A percentile compares a stretch with the other conserved stretches of the same genome.
Evolutionary conservation across 257 asterid genomes (phyloP).

Genomic region (Capsicum rhomboideum): DNA sequence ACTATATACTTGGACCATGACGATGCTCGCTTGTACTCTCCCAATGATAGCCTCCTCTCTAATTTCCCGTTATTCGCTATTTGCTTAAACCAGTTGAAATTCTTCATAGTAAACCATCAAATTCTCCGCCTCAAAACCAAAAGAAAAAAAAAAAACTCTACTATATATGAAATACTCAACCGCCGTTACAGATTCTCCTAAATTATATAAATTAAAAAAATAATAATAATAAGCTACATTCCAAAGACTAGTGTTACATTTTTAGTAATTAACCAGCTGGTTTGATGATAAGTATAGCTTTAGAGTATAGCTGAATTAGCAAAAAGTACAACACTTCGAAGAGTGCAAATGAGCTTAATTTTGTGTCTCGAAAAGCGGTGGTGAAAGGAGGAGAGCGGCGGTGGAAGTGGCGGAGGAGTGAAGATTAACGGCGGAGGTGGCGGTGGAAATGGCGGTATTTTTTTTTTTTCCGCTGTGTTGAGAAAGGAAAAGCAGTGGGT

Average conservation of each 20-base stretch:
- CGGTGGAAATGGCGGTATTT: neutral
- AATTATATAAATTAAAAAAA: neutral
- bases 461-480: too few relatives aligned
- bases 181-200: neutral
- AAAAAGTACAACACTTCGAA: neutral
- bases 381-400: neutral
- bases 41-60: slow-evolving; percentile 84
- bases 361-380: neutral
- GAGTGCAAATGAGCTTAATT: neutral
- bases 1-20: slow-evolving; percentile 95
- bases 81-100: slow-evolving; percentile 66
- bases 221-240: neutral
- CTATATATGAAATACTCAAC: neutral
- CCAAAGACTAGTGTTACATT: neutral
- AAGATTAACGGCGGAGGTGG: neutral
- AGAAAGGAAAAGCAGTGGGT: slow-evolving; percentile 1
- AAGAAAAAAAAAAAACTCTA: neutral
- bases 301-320: neutral
- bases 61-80: slow-evolving; percentile 67
- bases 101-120: slow-evolving; percentile 32
- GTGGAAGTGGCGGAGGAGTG: neutral
- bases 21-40: slow-evolving; percentile 79
- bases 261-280: neutral
- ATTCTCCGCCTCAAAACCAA: neutral
- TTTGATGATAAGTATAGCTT: too few relatives aligned